A percentile compares a stretch with the other conserved stretches of the same genome.
phyloP scores from a whole-genome alignment of 345 rosid species.

The Brassica carinata region DNA sequence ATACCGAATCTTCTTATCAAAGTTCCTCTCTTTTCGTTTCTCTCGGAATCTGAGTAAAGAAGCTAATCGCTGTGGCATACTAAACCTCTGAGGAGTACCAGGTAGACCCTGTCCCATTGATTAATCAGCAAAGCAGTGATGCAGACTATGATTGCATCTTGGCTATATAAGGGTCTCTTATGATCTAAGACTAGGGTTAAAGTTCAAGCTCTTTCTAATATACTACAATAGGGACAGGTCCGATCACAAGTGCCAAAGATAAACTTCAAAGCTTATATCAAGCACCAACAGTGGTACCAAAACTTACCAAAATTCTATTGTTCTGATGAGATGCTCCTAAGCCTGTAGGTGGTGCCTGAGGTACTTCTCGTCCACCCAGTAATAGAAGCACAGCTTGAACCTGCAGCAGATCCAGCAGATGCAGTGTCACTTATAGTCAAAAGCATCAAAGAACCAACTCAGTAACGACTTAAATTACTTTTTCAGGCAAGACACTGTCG shows the following conservation, averaged over 20 bases:
- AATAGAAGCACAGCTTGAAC: slow-evolving; percentile 69
- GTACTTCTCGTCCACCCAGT: slow-evolving; percentile 62
- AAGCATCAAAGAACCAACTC: not conserved
- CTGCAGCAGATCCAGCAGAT: slow-evolving; percentile 29
- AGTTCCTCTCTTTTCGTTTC: slow-evolving; percentile 65
- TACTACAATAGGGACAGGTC: not conserved
- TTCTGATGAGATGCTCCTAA: slow-evolving; percentile 43
- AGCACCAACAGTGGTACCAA: not conserved
- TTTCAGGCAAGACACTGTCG: slow-evolving; percentile 68
- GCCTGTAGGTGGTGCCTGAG: slow-evolving; percentile 42
- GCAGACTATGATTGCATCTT: not conserved
- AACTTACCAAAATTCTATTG: slow-evolving; percentile 38
- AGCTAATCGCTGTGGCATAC: slow-evolving; percentile 63
- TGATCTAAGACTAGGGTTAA: not conserved
- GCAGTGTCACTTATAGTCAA: not conserved
- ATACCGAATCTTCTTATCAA: slow-evolving; percentile 70
- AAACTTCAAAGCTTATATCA: not conserved
- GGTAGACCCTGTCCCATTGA: slow-evolving; percentile 45
- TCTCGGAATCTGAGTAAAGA: slow-evolving; percentile 65
- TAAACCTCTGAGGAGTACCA: slow-evolving; percentile 59
- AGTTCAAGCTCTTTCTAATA: not conserved
- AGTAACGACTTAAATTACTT: slow-evolving; percentile 42
- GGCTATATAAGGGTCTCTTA: no score
- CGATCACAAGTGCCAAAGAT: not conserved
- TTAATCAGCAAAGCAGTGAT: slow-evolving; percentile 29